Conservation (phyloP, 331 rosid genomes). For the Quercus tomentella region DNA sequence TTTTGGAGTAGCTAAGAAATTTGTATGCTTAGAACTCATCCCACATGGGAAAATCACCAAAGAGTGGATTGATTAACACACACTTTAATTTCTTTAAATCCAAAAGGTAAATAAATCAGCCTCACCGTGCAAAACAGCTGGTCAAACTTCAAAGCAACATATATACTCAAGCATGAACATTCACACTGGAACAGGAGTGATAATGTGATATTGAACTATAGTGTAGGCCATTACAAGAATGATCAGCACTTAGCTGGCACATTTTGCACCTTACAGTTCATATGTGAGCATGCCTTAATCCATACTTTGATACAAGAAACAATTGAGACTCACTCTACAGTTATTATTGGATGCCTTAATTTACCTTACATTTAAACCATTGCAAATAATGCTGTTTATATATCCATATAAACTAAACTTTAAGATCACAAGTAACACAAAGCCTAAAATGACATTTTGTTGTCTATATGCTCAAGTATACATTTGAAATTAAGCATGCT, state of each 20-base stretch:
- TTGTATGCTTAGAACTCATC: background rate
- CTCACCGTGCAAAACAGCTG: background rate
- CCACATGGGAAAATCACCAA: background rate
- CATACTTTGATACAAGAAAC: background rate
- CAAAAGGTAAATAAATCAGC: background rate
- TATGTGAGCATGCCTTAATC: background rate
- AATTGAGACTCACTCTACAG: background rate
- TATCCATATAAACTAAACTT: background rate
- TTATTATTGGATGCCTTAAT: background rate
- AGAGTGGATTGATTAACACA: background rate
- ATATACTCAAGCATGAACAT: background rate
- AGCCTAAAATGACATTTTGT: background rate
- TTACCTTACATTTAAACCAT: background rate
- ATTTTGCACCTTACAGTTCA: background rate
- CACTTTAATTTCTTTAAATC: background rate
- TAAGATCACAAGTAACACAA: background rate
- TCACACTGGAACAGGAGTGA: background rate
- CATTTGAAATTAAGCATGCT: background rate
- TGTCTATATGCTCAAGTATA: background rate
- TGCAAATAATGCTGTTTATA: background rate
- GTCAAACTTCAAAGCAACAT: background rate
- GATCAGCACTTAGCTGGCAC: background rate
- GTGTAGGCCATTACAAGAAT: background rate
- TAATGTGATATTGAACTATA: background rate
- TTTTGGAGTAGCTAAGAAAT: background rate